Evolutionary conservation across 306 rosid species (phyloP).

Genomic region (Potentilla sterilis): DNA sequence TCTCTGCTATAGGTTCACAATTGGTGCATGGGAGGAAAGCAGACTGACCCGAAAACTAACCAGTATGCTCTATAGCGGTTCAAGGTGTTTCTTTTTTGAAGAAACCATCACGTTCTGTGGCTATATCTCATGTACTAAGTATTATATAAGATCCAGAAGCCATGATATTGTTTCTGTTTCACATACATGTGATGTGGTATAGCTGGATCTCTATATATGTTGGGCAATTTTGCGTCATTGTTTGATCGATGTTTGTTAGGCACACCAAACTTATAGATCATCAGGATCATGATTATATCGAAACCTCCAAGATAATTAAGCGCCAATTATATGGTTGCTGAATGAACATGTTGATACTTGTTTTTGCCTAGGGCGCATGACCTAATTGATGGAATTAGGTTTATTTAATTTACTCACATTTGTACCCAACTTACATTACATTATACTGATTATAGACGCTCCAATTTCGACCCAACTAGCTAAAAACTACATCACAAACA

Average conservation of each 20-base stretch:
- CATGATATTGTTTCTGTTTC: slow-evolving; percentile 1
- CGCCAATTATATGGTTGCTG: neutral
- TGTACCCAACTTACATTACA: neutral
- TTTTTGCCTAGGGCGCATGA: neutral
- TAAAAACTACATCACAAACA: neutral
- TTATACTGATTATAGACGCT: too few relatives aligned
- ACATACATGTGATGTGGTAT: neutral
- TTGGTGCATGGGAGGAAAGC: too few relatives aligned
- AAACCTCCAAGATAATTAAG: neutral
- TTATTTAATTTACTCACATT: neutral
- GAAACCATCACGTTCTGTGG: neutral
- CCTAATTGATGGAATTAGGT: neutral
- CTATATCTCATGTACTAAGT: neutral
- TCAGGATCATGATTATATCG: neutral
- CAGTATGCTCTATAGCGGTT: neutral
- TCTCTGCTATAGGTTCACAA: too few relatives aligned
- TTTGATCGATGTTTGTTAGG: slow-evolving; percentile 5
- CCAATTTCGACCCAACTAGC: too few relatives aligned
- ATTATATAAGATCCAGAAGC: neutral
- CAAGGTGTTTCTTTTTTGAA: neutral
- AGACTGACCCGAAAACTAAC: too few relatives aligned
- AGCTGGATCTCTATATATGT: neutral
- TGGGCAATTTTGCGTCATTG: neutral
- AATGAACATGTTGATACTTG: neutral
- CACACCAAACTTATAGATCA: neutral